Evolutionary conservation across 768 basidiomycete genomes (phyloP).

Genomic region (Hygrocybe punicea): DNA sequence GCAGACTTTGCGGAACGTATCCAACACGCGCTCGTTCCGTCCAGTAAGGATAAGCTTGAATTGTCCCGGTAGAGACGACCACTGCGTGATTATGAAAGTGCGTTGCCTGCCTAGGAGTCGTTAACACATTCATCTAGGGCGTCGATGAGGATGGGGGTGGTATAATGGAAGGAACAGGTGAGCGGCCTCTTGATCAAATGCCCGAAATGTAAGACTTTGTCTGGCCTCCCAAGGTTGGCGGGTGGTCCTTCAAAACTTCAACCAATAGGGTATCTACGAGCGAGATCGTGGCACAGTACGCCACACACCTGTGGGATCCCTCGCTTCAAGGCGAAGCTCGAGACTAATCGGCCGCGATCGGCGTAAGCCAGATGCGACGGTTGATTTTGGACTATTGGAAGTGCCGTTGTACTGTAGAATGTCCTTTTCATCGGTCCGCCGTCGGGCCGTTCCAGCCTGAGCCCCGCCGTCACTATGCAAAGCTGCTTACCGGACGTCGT

Average conservation of each 20-base stretch:
- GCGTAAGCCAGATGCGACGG: conserved; percentile 16
- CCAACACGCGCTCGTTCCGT: conserved; percentile 1
- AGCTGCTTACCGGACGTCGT: no score
- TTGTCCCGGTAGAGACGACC: neutral
- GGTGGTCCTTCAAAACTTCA: neutral
- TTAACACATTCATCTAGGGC: conserved; percentile 11
- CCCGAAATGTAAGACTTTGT: neutral
- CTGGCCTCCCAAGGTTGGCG: neutral
- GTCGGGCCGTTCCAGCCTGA: no score
- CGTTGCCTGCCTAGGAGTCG: neutral
- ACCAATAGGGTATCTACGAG: neutral
- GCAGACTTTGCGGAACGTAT: conserved; percentile 1
- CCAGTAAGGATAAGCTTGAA: conserved; percentile 4
- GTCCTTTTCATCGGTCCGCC: conserved; percentile 26
- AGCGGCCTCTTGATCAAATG: neutral
- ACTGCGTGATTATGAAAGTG: conserved; percentile 1
- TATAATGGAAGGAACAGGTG: neutral
- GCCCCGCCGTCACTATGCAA: no score
- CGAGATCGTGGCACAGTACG: conserved; percentile 17
- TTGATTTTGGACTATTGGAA: conserved; percentile 27
- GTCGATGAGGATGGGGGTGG: conserved; percentile 5
- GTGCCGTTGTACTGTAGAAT: conserved; percentile 29
- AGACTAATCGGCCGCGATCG: conserved; percentile 10
- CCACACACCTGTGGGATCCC: conserved; percentile 18
- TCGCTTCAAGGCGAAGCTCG: conserved; percentile 15